Evolutionary conservation across 2,329 filamentous ascomycete genomes (phyloP).

Genomic region (Pseudogymnoascus sp.): DNA sequence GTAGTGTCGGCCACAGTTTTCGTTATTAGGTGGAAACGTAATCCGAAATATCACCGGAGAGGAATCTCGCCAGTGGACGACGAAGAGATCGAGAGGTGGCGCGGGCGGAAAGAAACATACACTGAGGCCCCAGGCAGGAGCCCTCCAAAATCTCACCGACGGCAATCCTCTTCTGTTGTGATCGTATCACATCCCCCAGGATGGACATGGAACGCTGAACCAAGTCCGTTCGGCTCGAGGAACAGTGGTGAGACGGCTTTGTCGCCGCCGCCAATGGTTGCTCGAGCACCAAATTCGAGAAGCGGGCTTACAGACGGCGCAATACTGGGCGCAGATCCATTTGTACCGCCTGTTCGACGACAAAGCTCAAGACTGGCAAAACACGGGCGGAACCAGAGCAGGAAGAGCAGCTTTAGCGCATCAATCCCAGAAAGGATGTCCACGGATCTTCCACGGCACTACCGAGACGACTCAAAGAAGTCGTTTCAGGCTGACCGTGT

Average conservation of each 20-base stretch:
- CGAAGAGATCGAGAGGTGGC: conserved; percentile 59
- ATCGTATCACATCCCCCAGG: background rate
- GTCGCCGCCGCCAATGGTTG: conserved; percentile 41
- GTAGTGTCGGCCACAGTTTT: background rate
- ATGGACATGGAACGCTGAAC: conserved; percentile 4
- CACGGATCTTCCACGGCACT: background rate
- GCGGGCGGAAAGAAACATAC: conserved; percentile 20
- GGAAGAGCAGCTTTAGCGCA: conserved; percentile 25
- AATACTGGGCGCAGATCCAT: conserved; percentile 53
- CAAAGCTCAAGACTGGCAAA: conserved; percentile 49
- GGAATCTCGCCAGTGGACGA: conserved; percentile 56
- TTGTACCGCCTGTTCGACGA: conserved; percentile 45
- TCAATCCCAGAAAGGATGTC: background rate
- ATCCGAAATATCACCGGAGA: conserved; percentile 22
- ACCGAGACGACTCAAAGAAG: background rate
- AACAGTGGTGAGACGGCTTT: conserved; percentile 8
- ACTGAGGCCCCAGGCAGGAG: conserved; percentile 22
- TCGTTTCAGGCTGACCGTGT: background rate
- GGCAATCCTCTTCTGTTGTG: conserved; percentile 3
- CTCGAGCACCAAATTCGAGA: conserved; percentile 55
- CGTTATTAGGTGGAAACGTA: background rate
- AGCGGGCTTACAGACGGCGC: conserved; percentile 55
- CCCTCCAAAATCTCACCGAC: conserved; percentile 16
- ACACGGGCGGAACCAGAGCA: conserved; percentile 25
- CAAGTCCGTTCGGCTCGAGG: conserved; percentile 26